phyloP scores from a whole-genome alignment of 2,329 filamentous ascomycete species.

The Pestalotiopsis sp. region DNA sequence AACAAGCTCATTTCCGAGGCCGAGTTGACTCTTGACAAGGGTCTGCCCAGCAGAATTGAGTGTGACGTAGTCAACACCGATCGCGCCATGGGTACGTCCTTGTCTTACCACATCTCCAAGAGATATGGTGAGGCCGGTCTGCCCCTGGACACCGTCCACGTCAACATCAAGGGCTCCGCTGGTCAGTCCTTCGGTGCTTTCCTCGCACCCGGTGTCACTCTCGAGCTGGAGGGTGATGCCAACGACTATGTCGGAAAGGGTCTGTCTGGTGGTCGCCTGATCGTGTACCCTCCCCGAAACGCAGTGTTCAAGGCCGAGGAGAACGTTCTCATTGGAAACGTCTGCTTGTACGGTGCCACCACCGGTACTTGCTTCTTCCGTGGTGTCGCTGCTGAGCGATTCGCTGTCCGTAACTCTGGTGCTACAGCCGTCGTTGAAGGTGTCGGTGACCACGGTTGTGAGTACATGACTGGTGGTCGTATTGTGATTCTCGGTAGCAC shows the following conservation, averaged over 20 bases:
- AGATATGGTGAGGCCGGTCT: constrained; percentile 87
- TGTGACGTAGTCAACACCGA: constrained; percentile 97
- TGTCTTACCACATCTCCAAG: constrained; percentile 95
- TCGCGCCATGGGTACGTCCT: constrained; percentile 86
- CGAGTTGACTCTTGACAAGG: constrained; percentile 92
- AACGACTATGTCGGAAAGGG: constrained; percentile 99
- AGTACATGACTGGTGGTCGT: constrained; percentile 98
- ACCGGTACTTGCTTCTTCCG: constrained; percentile 94
- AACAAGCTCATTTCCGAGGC: constrained; percentile 98
- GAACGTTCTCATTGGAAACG: constrained; percentile 91
- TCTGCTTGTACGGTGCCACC: constrained; percentile 93
- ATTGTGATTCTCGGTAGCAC: constrained; percentile 85
- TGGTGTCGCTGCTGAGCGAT: constrained; percentile 93
- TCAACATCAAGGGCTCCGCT: constrained; percentile 94
- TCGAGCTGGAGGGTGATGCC: constrained; percentile 92
- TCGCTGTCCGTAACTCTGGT: constrained; percentile 95
- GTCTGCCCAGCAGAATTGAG: constrained; percentile 88
- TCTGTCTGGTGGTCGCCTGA: constrained; percentile 87
- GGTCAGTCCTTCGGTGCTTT: constrained; percentile 97
- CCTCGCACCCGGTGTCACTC: constrained; percentile 87
- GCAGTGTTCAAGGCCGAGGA: constrained; percentile 96
- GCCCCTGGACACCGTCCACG: constrained; percentile 90
- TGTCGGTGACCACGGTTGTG: constrained; percentile 93
- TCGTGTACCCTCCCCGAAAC: constrained; percentile 88
- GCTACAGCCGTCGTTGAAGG: constrained; percentile 96